A percentile compares a stretch with the other conserved stretches of the same genome.
Evolutionary conservation across 2,329 filamentous ascomycete genomes (phyloP).

Genomic region (Aspergillus piperis): DNA sequence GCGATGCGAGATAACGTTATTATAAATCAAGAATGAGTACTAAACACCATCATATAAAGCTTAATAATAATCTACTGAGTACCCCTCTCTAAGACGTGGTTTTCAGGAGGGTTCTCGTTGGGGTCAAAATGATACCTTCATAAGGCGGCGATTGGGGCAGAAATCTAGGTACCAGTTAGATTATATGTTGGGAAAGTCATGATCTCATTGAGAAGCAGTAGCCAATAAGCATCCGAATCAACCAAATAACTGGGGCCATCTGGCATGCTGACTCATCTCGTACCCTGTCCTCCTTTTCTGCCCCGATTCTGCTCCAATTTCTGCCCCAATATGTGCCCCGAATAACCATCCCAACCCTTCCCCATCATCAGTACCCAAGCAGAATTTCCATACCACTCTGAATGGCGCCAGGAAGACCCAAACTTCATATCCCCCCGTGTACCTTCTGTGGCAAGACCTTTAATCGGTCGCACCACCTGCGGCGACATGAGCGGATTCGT

Average conservation of each 20-base stretch:
- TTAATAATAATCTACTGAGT: too few relatives aligned
- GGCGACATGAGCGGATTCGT: slow-evolving; percentile 32
- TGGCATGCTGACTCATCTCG: neutral
- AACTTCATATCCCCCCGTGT: slow-evolving; percentile 16
- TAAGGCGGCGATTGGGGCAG: too few relatives aligned
- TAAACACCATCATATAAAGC: too few relatives aligned
- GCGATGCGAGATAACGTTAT: too few relatives aligned
- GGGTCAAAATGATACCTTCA: too few relatives aligned
- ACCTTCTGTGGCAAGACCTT: slow-evolving; percentile 35
- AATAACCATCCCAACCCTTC: neutral
- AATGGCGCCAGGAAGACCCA: neutral
- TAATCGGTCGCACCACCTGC: slow-evolving; percentile 35
- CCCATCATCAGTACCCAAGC: neutral
- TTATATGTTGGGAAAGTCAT: too few relatives aligned
- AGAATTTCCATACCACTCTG: neutral
- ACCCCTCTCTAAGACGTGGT: too few relatives aligned
- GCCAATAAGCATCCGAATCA: too few relatives aligned
- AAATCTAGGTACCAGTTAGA: too few relatives aligned
- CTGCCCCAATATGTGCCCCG: neutral
- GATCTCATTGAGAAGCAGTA: too few relatives aligned
- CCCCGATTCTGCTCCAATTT: neutral
- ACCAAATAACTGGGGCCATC: neutral
- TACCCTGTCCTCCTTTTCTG: neutral
- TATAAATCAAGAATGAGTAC: too few relatives aligned
- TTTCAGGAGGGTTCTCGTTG: too few relatives aligned